These are phyloP conservation scores for Aspergillus eucalypticola DNA, from an alignment of 2,329 filamentous ascomycete genomes.

Conservation along the genomic window DNA sequence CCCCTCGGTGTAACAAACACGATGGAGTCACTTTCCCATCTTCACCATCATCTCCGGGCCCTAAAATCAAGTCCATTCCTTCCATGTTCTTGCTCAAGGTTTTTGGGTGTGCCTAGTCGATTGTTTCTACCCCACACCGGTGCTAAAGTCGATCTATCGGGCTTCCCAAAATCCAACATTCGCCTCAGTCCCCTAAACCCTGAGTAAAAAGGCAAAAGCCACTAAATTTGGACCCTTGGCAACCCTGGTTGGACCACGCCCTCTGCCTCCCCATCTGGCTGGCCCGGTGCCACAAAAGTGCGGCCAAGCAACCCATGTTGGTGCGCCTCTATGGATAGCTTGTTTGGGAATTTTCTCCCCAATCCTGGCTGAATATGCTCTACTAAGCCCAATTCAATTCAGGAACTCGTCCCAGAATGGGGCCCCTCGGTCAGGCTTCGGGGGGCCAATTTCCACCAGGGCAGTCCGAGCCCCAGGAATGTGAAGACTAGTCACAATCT, in stretches of 20 bases:
- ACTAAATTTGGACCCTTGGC: neutral
- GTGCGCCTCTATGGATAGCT: neutral
- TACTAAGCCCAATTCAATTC: neutral
- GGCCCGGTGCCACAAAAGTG: neutral
- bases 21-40: neutral
- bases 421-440: neutral
- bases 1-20: neutral
- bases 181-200: neutral
- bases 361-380: neutral
- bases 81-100: no score
- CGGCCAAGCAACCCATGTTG: neutral
- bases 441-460: neutral
- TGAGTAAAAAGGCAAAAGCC: neutral
- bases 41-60: neutral
- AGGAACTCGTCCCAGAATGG: neutral
- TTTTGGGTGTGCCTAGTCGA: neutral
- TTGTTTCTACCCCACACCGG: constrained; percentile 6
- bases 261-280: neutral
- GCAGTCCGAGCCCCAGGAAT: neutral
- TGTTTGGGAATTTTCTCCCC: neutral
- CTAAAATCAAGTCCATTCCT: neutral
- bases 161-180: neutral
- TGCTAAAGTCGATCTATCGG: neutral
- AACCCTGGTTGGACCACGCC: neutral
- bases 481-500: neutral